Base-by-base conservation (phyloP, 2,329 filamentous ascomycete species). In the Cercospora sp. region DNA sequence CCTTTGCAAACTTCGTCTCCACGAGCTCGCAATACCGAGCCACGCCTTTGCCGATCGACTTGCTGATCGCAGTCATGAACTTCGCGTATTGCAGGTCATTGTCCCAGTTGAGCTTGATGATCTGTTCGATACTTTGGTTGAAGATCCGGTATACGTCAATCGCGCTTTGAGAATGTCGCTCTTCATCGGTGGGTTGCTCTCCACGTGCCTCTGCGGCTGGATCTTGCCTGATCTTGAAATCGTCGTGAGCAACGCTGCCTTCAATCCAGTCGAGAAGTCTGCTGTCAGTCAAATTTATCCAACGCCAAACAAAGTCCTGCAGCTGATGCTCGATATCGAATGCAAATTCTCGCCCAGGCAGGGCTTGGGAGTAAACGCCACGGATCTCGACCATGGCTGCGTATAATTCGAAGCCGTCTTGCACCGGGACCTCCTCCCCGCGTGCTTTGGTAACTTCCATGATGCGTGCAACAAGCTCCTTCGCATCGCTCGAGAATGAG, bases 361-460 rank as follows among this genome's bases (percentile, higher is more conserved):
- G 84, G 23, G 89, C 90, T 70, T 91, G 87, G 7, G 86, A 85
- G 78, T 97, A 94, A 28, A 97, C 92, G 36, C 87, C 85, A 31
- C 95, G 90, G 69, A 97, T 92, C 72, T 91, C 90, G 20, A 94
- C 90, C 66, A 99, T 84, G 75, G 97, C 93, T 75, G 88, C 91
- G 82, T 99, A 99, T 18, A 99, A 82, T 73, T 96, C 92, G 78
- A 99, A 98, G 0, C 94, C 95, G 78, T 99, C 95, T 75, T 97
- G 88, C 28, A 98, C 87, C 45, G 91, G 89, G 60, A 98, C 88
- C 73, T 97, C 93, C 13, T 89, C 85, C 13, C 87, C 89, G 63
- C 86, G 88, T 36, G 88, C 86, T 72, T 90, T 87, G 23, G 91
- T 88, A 63, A 90, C 86, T 67, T 91, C 86, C 72, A 98, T 84